Evolutionary conservation across 257 asterid species (phyloP).

Genomic region (Fraxinus americana): DNA sequence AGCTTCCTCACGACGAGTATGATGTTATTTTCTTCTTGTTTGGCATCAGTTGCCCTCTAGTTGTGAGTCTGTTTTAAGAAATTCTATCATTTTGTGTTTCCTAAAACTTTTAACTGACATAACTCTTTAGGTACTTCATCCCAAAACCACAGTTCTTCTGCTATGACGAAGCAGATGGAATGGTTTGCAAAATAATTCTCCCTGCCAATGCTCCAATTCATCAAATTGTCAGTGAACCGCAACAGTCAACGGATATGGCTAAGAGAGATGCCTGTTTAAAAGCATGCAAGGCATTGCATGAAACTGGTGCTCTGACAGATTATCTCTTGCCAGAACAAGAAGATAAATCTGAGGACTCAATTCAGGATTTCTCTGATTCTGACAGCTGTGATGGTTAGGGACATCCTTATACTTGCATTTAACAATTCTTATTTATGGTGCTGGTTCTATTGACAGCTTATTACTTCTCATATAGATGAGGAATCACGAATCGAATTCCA

Average conservation of each 20-base stretch:
- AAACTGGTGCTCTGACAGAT: slow-evolving; percentile 86
- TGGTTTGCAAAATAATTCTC: slow-evolving; percentile 67
- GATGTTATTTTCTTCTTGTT: slow-evolving; percentile 33
- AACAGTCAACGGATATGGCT: slow-evolving; percentile 67
- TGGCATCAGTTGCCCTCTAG: slow-evolving; percentile 19
- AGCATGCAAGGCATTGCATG: slow-evolving; percentile 90
- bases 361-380: slow-evolving; percentile 55
- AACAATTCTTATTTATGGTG: slow-evolving; percentile 13
- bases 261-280: slow-evolving; percentile 89
- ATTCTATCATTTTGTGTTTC: slow-evolving; percentile 21
- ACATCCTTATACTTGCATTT: slow-evolving; percentile 23
- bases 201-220: slow-evolving; percentile 92
- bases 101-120: slow-evolving; percentile 6
- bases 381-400: slow-evolving; percentile 67
- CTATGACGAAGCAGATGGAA: slow-evolving; percentile 73
- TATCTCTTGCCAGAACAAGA: slow-evolving; percentile 86
- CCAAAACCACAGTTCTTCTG: slow-evolving; percentile 79
- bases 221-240: slow-evolving; percentile 69
- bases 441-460: slow-evolving; percentile 10
- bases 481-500: slow-evolving; percentile 77
- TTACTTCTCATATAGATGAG: slow-evolving; percentile 52
- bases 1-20: slow-evolving; percentile 96
- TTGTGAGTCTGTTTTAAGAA: slow-evolving; percentile 9
- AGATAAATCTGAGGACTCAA: slow-evolving; percentile 47
- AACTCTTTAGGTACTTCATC: slow-evolving; percentile 63